Percentiles rank a stretch among this genome's conserved stretches.
Evolutionary conservation across 2,329 filamentous ascomycete genomes (phyloP).

Genomic region (Cladophialophora yegresii): DNA sequence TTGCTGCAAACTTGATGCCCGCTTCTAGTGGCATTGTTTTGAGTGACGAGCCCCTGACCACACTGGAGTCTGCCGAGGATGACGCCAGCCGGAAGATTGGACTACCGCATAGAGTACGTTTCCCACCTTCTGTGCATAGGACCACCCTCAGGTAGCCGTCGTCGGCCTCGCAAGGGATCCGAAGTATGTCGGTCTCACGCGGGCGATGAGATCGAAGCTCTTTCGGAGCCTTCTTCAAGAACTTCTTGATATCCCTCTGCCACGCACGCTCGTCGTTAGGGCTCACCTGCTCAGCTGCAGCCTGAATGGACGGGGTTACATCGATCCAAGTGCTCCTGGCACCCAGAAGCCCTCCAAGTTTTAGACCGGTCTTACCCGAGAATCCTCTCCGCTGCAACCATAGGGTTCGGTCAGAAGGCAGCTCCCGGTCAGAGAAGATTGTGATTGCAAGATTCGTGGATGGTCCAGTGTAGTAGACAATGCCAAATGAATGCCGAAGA

Average conservation of each 20-base stretch:
- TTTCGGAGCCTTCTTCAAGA: slow-evolving; percentile 57
- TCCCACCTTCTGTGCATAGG: slow-evolving; percentile 56
- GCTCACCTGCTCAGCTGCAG: slow-evolving; percentile 53
- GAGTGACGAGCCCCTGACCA: slow-evolving; percentile 65
- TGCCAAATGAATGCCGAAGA: slow-evolving; percentile 64
- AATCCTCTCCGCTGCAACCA: slow-evolving; percentile 71
- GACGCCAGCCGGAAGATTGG: slow-evolving; percentile 71
- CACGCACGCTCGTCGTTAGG: slow-evolving; percentile 64
- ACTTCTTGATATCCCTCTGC: slow-evolving; percentile 68
- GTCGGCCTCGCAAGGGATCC: slow-evolving; percentile 63
- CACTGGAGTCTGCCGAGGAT: slow-evolving; percentile 61
- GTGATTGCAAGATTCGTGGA: slow-evolving; percentile 65
- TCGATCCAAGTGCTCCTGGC: slow-evolving; percentile 65
- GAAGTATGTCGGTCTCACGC: slow-evolving; percentile 65
- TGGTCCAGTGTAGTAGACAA: slow-evolving; percentile 68
- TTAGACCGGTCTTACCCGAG: slow-evolving; percentile 69
- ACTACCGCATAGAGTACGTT: slow-evolving; percentile 64
- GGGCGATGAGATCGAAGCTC: slow-evolving; percentile 55
- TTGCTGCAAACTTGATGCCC: slow-evolving; percentile 59
- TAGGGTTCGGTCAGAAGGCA: slow-evolving; percentile 61
- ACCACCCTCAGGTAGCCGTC: slow-evolving; percentile 72
- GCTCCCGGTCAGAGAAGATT: slow-evolving; percentile 60
- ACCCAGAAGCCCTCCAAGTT: slow-evolving; percentile 63
- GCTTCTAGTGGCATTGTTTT: slow-evolving; percentile 66
- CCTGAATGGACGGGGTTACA: slow-evolving; percentile 61